Conservation (phyloP, 2,329 filamentous ascomycete genomes). For the Calonectria fujianensis region DNA sequence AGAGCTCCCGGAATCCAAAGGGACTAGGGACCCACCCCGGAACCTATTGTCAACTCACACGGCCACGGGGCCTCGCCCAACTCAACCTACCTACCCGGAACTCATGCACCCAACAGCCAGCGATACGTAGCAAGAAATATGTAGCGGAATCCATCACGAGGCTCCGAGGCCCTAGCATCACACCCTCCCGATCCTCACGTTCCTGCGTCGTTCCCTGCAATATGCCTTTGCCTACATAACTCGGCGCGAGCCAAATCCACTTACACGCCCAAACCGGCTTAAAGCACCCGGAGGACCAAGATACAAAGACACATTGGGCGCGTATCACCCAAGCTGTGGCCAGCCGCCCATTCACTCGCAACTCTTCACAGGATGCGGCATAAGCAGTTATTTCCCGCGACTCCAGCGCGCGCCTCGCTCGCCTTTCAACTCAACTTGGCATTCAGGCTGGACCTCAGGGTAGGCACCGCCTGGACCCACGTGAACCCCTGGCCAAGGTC, state of each 20-base stretch:
- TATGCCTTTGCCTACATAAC: constrained; percentile 8
- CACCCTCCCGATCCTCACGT: background rate
- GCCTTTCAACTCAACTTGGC: constrained; percentile 9
- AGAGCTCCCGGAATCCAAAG: constrained; percentile 26
- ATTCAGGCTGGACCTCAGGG: constrained; percentile 27
- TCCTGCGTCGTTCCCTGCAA: constrained; percentile 10
- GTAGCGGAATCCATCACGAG: constrained; percentile 4
- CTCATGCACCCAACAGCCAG: constrained; percentile 17
- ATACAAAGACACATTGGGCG: constrained; percentile 28
- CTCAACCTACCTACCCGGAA: constrained; percentile 18
- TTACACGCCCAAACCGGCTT: constrained; percentile 36
- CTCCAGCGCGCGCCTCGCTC: constrained; percentile 4
- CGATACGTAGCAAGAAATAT: constrained; percentile 25
- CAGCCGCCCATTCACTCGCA: constrained; percentile 8
- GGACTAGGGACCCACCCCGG: constrained; percentile 43
- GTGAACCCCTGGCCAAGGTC: constrained; percentile 49
- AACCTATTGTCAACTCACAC: constrained; percentile 50
- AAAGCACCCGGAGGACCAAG: background rate
- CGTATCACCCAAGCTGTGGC: constrained; percentile 8
- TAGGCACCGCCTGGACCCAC: constrained; percentile 45
- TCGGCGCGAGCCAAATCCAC: constrained; percentile 29
- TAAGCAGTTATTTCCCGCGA: constrained; percentile 22
- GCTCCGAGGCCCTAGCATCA: background rate
- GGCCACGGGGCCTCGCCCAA: constrained; percentile 45
- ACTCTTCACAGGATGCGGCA: constrained; percentile 1